Conservation (phyloP, 2,329 filamentous ascomycete genomes). For the Fusarium succisae region DNA sequence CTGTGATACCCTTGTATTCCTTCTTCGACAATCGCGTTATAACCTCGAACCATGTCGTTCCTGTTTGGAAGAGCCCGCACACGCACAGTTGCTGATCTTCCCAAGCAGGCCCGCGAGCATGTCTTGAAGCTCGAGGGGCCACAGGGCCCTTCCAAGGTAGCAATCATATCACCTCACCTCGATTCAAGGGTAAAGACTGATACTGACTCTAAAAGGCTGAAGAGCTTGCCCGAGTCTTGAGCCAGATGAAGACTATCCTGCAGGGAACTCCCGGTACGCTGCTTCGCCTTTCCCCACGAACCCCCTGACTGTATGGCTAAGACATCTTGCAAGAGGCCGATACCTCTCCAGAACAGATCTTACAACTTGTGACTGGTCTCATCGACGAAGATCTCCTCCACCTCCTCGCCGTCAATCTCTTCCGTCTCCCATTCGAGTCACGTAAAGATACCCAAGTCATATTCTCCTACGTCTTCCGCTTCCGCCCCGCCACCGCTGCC, state of each 20-base stretch:
- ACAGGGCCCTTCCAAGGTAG: conserved; percentile 59
- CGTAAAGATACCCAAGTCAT: conserved; percentile 96
- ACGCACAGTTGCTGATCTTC: conserved; percentile 62
- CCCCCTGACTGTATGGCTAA: conserved; percentile 19
- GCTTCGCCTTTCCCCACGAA: neutral
- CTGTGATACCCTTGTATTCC: neutral
- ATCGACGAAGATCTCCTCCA: conserved; percentile 91
- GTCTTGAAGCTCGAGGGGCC: conserved; percentile 62
- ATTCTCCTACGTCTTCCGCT: conserved; percentile 94
- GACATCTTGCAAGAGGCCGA: conserved; percentile 73
- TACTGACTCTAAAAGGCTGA: conserved; percentile 68
- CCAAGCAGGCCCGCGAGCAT: conserved; percentile 66
- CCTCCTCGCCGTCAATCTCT: conserved; percentile 82
- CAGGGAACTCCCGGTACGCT: conserved; percentile 88
- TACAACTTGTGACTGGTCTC: conserved; percentile 83
- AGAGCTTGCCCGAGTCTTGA: conserved; percentile 84
- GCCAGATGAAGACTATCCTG: conserved; percentile 90
- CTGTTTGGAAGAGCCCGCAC: conserved; percentile 64
- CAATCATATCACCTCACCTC: neutral
- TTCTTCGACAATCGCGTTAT: neutral
- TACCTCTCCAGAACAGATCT: conserved; percentile 85
- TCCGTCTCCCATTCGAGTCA: conserved; percentile 91
- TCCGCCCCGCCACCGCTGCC: conserved; percentile 75
- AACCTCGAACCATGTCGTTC: conserved; percentile 58
- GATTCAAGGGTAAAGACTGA: neutral